Percentiles rank a stretch among this genome's conserved stretches.
Conservation (phyloP, 2,329 filamentous ascomycete genomes). For the Calonectria henricotiae region DNA sequence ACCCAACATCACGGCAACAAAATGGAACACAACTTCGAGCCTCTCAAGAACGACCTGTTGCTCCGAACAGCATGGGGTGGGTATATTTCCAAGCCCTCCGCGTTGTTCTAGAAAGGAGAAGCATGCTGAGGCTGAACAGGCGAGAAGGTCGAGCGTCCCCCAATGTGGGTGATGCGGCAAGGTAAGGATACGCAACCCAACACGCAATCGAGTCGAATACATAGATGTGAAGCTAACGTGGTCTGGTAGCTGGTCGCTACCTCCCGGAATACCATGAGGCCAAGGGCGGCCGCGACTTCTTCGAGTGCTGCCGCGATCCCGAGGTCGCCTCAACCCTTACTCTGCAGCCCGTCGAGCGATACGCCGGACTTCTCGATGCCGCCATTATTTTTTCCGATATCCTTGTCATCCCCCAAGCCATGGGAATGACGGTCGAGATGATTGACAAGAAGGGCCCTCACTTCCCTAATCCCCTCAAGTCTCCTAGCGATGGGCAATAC, state of each 20-base stretch:
- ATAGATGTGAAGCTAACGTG: slow-evolving; percentile 22
- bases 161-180: slow-evolving; percentile 99
- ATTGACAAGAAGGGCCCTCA: slow-evolving; percentile 96
- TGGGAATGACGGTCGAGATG: slow-evolving; percentile 99
- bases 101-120: slow-evolving; percentile 30
- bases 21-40: slow-evolving; percentile 83
- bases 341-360: slow-evolving; percentile 95
- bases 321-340: slow-evolving; percentile 95
- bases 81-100: slow-evolving; percentile 46
- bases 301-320: slow-evolving; percentile 95
- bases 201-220: background rate
- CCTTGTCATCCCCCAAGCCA: slow-evolving; percentile 95
- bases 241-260: slow-evolving; percentile 85
- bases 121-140: slow-evolving; percentile 68
- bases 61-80: slow-evolving; percentile 91
- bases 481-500: slow-evolving; percentile 89
- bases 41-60: slow-evolving; percentile 93
- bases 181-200: slow-evolving; percentile 68
- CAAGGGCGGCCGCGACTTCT: slow-evolving; percentile 93
- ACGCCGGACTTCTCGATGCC: slow-evolving; percentile 90
- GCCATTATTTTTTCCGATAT: slow-evolving; percentile 99
- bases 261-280: slow-evolving; percentile 98
- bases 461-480: slow-evolving; percentile 88
- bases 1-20: slow-evolving; percentile 49
- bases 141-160: slow-evolving; percentile 91